Percentiles rank a stretch among this genome's conserved stretches.
These are phyloP conservation scores for Phytophthora pinifolia DNA, from an alignment of 352 stramenopile genomes.

Conservation along the genomic window DNA sequence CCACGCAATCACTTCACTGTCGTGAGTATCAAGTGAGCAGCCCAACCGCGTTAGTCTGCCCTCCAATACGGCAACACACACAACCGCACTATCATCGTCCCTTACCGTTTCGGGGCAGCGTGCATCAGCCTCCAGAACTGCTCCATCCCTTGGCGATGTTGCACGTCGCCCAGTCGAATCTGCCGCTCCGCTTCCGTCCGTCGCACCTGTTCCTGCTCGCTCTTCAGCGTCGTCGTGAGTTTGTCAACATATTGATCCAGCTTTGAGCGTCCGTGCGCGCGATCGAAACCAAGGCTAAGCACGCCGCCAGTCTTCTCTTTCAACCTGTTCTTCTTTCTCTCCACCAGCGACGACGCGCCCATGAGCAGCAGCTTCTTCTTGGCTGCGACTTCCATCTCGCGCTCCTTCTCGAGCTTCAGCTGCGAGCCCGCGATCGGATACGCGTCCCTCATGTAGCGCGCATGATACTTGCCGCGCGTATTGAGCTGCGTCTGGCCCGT, in stretches of 20 bases:
- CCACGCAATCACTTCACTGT: constrained; percentile 62
- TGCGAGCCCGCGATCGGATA: constrained; percentile 77
- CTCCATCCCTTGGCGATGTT: constrained; percentile 42
- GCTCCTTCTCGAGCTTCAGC: constrained; percentile 67
- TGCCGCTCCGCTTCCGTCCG: constrained; percentile 28
- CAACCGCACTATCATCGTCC: not conserved
- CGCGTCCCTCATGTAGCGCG: constrained; percentile 59
- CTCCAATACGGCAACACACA: not conserved
- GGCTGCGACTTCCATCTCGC: constrained; percentile 46
- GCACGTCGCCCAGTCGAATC: constrained; percentile 38
- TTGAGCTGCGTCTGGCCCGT: constrained; percentile 36
- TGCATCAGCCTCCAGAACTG: constrained; percentile 68
- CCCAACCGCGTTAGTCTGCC: not conserved
- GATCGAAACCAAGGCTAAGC: constrained; percentile 15
- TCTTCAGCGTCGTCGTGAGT: constrained; percentile 34
- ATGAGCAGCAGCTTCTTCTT: constrained; percentile 73
- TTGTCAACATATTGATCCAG: constrained; percentile 54
- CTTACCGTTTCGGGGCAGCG: constrained; percentile 33
- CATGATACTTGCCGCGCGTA: constrained; percentile 68
- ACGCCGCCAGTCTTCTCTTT: not conserved
- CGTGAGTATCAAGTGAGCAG: constrained; percentile 1
- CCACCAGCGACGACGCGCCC: constrained; percentile 14
- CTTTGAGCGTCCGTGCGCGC: constrained; percentile 29
- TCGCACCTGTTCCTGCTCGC: constrained; percentile 32
- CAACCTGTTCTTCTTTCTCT: not conserved